Base-by-base conservation (phyloP, 2,329 filamentous ascomycete genomes). In the Phialophora tarda region DNA sequence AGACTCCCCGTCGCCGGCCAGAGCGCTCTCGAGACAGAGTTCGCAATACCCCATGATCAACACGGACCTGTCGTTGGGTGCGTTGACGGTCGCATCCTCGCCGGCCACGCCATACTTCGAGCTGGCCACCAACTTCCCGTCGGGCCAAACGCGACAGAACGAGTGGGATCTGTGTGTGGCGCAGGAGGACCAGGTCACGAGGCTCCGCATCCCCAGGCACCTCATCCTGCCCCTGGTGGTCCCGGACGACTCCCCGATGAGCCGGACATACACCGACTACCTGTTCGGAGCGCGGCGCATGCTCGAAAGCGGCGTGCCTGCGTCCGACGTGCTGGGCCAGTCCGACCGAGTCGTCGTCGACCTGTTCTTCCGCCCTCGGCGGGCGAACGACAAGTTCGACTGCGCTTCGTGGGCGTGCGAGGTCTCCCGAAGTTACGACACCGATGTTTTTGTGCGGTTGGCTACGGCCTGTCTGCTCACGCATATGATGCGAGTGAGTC, bases 321-420 rank as follows among this genome's bases (percentile, higher is more conserved):
- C 48, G 23, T 44, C 47, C 21, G 54, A 64, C 14, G 54, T 70
- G 34, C 47, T 70, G 8, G 68, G 68, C 1, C 7, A 38, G 1
- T 14, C 26, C 11, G 68, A 66, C 38, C 50, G 64, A 11, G 58
- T 70, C 24, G 26, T 32, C 4, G 61, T 70, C 23, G 68, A 70
- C 26, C 47, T 70, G 30, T 68, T 70, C 44, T 70, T 70, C 34
- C 68, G 68, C 14, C 32, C 51, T 41, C 68, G 68, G 10, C 23
- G 24, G 28, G 26, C 54, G 7, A 58, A 17, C 12, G 68, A 70
- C 32, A 68, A 60, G 2, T 68, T 64, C 32, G 63, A 68, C 58
- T 70, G 68, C 23, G 56, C 68, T 11, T 70, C 68, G 10, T 70
- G 68, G 68, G 68, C 68, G 17, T 68, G 68, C 23, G 68, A 70